phyloP scores from a whole-genome alignment of 2,329 filamentous ascomycete species.

The Exophiala lecanii-corni region DNA sequence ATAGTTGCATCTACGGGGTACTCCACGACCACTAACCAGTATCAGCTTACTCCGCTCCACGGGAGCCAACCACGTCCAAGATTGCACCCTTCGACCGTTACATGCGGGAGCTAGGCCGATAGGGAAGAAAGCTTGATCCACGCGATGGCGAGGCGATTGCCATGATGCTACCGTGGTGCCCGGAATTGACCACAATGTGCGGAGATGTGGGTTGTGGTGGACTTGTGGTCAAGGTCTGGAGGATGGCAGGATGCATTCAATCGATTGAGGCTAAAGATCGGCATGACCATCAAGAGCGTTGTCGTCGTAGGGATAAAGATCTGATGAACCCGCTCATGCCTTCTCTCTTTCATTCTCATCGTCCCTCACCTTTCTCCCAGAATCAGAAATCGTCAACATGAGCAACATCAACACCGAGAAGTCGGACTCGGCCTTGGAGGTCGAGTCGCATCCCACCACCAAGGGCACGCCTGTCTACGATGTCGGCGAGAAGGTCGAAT shows the following conservation, averaged over 20 bases:
- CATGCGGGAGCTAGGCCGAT: background rate
- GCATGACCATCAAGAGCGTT: background rate
- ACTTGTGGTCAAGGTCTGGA: too few relatives aligned
- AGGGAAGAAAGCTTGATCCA: background rate
- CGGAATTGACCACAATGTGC: too few relatives aligned
- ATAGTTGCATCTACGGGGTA: too few relatives aligned
- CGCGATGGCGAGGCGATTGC: background rate
- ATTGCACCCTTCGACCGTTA: background rate
- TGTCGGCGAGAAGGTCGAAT: too few relatives aligned
- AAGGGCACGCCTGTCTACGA: too few relatives aligned
- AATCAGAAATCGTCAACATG: conserved; percentile 1
- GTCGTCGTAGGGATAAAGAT: background rate
- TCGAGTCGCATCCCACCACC: too few relatives aligned
- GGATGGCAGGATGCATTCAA: background rate
- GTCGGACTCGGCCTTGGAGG: too few relatives aligned
- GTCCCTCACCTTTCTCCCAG: background rate
- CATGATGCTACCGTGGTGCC: too few relatives aligned
- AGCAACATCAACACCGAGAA: too few relatives aligned
- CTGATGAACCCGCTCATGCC: background rate
- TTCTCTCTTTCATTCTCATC: background rate
- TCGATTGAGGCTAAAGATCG: background rate
- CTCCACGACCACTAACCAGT: too few relatives aligned
- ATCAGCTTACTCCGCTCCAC: background rate
- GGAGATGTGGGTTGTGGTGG: too few relatives aligned
- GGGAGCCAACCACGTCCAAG: background rate